A percentile compares a stretch with the other conserved stretches of the same genome.
phyloP scores from a whole-genome alignment of 2,329 filamentous ascomycete species.

The Diaporthe sp. region DNA sequence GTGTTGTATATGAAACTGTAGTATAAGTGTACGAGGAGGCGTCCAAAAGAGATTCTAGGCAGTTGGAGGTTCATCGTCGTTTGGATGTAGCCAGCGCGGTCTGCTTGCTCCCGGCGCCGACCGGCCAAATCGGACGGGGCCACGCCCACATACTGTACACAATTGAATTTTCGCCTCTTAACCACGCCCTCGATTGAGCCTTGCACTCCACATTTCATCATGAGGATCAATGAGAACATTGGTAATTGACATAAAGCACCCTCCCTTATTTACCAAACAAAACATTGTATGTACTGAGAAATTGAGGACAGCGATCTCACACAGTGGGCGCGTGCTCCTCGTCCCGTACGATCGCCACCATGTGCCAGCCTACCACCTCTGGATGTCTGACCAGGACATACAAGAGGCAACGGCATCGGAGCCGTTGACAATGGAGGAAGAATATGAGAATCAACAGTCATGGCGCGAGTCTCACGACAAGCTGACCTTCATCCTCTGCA shows the following conservation, averaged over 20 bases:
- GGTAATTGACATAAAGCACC: slow-evolving; percentile 44
- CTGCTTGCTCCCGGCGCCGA: background rate
- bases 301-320: slow-evolving; percentile 68
- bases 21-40: background rate
- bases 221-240: slow-evolving; percentile 57
- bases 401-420: slow-evolving; percentile 90
- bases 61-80: background rate
- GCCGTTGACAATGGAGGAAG: slow-evolving; percentile 80
- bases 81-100: background rate
- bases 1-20: background rate
- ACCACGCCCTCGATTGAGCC: background rate
- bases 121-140: slow-evolving; percentile 3
- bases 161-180: slow-evolving; percentile 9
- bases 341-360: slow-evolving; percentile 88
- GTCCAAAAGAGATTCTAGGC: background rate
- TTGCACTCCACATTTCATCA: slow-evolving; percentile 37
- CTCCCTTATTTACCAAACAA: background rate
- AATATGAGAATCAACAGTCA: slow-evolving; percentile 89
- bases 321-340: slow-evolving; percentile 70
- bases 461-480: slow-evolving; percentile 89
- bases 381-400: slow-evolving; percentile 91
- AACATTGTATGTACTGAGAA: slow-evolving; percentile 2
- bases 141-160: background rate
- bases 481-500: slow-evolving; percentile 89
- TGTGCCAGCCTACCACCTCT: slow-evolving; percentile 84